Evolutionary conservation across 164 flowering plant genomes (phyloP).

Genomic region (Platanus orientalis): DNA sequence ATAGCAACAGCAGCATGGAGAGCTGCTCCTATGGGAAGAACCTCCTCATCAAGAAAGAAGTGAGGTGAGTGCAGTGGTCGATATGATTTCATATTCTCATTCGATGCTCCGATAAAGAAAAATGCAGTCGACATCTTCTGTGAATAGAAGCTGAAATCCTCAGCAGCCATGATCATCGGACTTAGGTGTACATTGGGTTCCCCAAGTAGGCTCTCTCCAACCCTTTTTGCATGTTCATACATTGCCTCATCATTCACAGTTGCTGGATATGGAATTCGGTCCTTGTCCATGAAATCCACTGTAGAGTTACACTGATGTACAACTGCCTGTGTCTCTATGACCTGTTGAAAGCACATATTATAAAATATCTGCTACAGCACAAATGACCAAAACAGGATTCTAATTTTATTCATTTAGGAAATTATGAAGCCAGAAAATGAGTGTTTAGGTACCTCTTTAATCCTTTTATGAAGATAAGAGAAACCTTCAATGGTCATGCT

Average conservation of each 20-base stretch:
- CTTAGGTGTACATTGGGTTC: slow-evolving; percentile 31
- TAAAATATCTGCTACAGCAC: background rate
- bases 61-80: slow-evolving; percentile 44
- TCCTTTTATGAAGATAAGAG: slow-evolving; percentile 37
- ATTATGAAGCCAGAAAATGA: background rate
- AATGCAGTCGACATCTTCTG: slow-evolving; percentile 42
- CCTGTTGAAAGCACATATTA: slow-evolving; percentile 28
- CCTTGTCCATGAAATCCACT: slow-evolving; percentile 62
- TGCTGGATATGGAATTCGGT: slow-evolving; percentile 41
- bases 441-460: slow-evolving; percentile 51
- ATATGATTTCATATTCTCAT: slow-evolving; percentile 32
- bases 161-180: slow-evolving; percentile 52
- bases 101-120: slow-evolving; percentile 45
- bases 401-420: background rate
- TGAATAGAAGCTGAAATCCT: slow-evolving; percentile 71
- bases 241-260: slow-evolving; percentile 49
- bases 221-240: slow-evolving; percentile 52
- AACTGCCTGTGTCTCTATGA: slow-evolving; percentile 52
- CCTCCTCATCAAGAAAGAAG: slow-evolving; percentile 58
- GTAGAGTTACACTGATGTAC: slow-evolving; percentile 51
- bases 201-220: slow-evolving; percentile 51
- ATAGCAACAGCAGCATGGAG: slow-evolving; percentile 69
- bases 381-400: background rate
- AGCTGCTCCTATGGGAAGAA: slow-evolving; percentile 74
- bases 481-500: slow-evolving; percentile 52